phyloP scores from a whole-genome alignment of 805 yeast species.

The Wickerhamiella azyma region DNA sequence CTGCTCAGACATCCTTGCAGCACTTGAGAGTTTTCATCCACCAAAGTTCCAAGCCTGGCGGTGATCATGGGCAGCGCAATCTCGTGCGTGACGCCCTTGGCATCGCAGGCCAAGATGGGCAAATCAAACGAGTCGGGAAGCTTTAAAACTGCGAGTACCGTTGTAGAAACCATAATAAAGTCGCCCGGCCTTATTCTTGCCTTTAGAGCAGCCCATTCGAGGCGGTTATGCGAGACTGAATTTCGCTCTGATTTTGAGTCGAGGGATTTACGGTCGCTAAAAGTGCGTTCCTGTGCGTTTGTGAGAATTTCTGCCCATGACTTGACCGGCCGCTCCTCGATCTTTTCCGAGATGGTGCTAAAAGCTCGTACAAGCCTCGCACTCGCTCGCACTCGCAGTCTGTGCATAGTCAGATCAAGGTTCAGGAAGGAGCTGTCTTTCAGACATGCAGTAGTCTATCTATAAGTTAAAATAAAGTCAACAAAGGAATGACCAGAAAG shows the following conservation, averaged over 20 bases:
- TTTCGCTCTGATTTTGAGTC: not conserved
- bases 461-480: not conserved
- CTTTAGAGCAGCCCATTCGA: not conserved
- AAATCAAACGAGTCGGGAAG: not conserved
- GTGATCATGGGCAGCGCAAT: not conserved
- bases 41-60: not conserved
- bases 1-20: not conserved
- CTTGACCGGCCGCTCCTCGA: not conserved
- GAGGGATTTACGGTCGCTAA: not conserved
- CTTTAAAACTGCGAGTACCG: not conserved
- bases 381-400: not conserved
- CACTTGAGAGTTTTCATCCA: not conserved
- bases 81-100: slow-evolving; percentile 3
- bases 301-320: not conserved
- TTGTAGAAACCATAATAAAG: not conserved
- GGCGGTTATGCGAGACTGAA: not conserved
- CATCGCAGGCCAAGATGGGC: slow-evolving; percentile 1
- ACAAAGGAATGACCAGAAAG: slow-evolving; percentile 34
- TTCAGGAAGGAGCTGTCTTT: no score
- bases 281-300: not conserved
- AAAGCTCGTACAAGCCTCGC: not conserved
- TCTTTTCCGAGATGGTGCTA: not conserved
- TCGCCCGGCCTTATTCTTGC: slow-evolving; percentile 1
- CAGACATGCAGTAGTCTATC: not conserved
- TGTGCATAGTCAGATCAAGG: not conserved